Evolutionary conservation across 108 stramenopile genomes (phyloP).

Genomic region (Cyclotella kingstonii): DNA sequence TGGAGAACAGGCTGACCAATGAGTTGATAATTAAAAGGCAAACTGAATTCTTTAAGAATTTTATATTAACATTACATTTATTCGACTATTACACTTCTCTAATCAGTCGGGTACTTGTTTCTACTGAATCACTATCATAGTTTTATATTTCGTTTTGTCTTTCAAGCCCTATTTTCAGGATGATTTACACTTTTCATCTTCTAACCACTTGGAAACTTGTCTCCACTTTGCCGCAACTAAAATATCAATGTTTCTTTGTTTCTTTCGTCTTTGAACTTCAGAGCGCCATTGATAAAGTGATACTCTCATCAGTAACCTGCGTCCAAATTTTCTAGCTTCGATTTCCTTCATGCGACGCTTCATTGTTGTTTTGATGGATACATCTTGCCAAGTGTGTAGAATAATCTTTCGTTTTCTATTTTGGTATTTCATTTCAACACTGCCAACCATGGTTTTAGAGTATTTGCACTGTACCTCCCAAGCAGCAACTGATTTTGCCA

Average conservation of each 20-base stretch:
- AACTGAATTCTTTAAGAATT: not conserved
- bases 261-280: conserved; percentile 1
- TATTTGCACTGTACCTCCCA: conserved; percentile 18
- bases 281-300: conserved; percentile 19
- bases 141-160: conserved; percentile 32
- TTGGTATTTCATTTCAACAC: not conserved
- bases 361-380: not conserved
- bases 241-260: conserved; percentile 15
- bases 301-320: conserved; percentile 3
- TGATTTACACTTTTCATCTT: not conserved
- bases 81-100: not conserved
- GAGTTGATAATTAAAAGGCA: not conserved
- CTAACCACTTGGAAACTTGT: conserved; percentile 22
- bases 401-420: not conserved
- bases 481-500: conserved; percentile 29
- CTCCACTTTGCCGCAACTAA: conserved; percentile 22
- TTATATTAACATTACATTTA: not conserved
- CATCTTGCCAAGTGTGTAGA: conserved; percentile 9
- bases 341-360: conserved; percentile 1
- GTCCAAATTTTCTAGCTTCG: not conserved
- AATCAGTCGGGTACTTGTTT: conserved; percentile 46
- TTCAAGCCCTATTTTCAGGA: not conserved
- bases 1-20: conserved; percentile 25
- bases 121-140: conserved; percentile 26
- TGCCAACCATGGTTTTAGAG: not conserved